Evolutionary conservation across 148 eudicot genomes (phyloP), one percentile per base, ranked within the genome.

Genomic region (Diospyros lotus): DNA sequence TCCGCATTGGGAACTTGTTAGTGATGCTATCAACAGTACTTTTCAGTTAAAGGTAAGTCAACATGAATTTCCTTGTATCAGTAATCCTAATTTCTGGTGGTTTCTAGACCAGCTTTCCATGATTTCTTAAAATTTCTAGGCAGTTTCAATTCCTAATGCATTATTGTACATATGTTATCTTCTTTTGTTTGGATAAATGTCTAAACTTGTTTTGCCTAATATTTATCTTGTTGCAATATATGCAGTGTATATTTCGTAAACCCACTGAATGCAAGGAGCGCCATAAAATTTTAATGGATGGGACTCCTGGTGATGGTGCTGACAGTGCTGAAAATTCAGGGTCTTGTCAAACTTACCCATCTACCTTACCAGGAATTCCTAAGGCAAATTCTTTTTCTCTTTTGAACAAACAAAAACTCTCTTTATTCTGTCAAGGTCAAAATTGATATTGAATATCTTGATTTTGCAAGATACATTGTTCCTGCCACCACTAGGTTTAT

Each of bases 291-390:
- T 83, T 92, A 76, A 86, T 95, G 89, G 95, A 90, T 72, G 86
- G 79, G 78, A 86, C 87, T 73, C 73, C 88, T 75, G 94, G 94
- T 75, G 98, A 95, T 86, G 94, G 98, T 52, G 94, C 94, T 60
- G 98, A 92, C 77, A 89, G 91, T 82, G 98, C 98, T 72, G 97
- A 95, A 55, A 94, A 92, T 87, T 95, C 98, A 69, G 94, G 94
- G 78, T 87, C 96, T 81, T 90, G 93, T 79, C 97, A 90, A 76
- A 91, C 94, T 64, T 95, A 92, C 78, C 90, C 89, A 38, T 90
- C 97, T 69, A 92, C 94, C 66, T 86, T 95, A 77, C 97, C 97
- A 43, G 98, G 98, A 80, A 95, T 95, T 77, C 98, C 98, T 6
- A 91, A 95, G 96, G 98, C 83, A 85, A 83, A 12, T 58, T 73